Base-by-base conservation (phyloP, 768 basidiomycete genomes). In the Paxillus rubicundulus region DNA sequence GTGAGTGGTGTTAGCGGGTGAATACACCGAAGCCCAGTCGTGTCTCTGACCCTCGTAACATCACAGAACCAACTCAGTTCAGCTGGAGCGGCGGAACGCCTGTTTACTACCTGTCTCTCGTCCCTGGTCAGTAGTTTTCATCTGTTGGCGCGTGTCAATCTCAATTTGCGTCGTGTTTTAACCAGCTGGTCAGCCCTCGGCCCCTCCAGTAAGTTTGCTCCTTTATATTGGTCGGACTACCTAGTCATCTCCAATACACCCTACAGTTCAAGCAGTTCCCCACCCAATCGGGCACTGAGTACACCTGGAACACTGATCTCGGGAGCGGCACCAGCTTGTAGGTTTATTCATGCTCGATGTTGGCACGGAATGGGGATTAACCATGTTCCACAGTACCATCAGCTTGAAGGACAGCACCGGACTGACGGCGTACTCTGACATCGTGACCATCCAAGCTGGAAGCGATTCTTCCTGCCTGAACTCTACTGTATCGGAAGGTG, bases 321-420 rank as follows among this genome's bases (percentile, higher is more conserved):
- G 54, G 58, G 0, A 41, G 66, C 1, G 75, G 74, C 20, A 77
- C 76, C 14, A 52, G 58, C 30, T 72, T 86, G 86, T 87, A 59
- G 57, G 77, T 69, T 44, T 5, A 8, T 12, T 24, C 43, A 0
- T 45, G 34, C 14, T 37, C 21, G 2, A 2, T 14, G 1, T 36
- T 14, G 14, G 5, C 2, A 32, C 1, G 1, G 10, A 2, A n/a
- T 13, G 0, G 17, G 9, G 33, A 10, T 45, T 54, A 9, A 62
- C 32, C 8, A 21, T 28, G 17, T 4, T 13, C 3, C 56, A 12
- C 46, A 89, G 87, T 58, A 78, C 79, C n/a, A 58, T 80, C 32
- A 62, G 62, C 12, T 52, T 86, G 56, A 85, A 82, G 70, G 87
- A 89, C 55, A 69, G 67, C 61, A 79, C 80, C 13, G 87, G 87